Conservation (phyloP, 2,329 filamentous ascomycete species). For the Juglanconis oblonga region DNA sequence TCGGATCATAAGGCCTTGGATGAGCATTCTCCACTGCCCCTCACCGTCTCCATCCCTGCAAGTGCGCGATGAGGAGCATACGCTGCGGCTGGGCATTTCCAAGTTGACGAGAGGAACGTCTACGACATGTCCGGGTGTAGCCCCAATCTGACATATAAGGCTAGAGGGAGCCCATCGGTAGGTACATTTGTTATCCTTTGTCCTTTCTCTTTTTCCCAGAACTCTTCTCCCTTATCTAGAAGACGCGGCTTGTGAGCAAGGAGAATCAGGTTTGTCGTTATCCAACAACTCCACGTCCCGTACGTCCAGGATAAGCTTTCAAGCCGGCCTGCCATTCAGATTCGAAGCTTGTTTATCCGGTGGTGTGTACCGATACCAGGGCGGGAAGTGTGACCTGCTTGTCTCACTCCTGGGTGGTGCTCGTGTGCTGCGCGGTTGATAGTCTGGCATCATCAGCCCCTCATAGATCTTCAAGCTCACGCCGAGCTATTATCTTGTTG, state of each 20-base stretch:
- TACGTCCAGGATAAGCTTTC: neutral
- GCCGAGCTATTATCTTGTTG: conserved; percentile 1
- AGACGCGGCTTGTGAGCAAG: neutral
- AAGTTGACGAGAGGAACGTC: neutral
- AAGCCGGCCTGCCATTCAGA: neutral
- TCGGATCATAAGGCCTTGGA: neutral
- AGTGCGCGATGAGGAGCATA: neutral
- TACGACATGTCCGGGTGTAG: neutral
- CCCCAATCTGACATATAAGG: neutral
- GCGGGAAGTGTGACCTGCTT: conserved; percentile 9
- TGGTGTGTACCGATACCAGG: neutral
- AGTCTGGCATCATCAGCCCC: conserved; percentile 3
- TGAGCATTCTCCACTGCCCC: neutral
- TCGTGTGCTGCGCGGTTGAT: conserved; percentile 18
- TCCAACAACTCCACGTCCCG: neutral
- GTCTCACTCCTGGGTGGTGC: conserved; percentile 12
- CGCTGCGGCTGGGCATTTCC: neutral
- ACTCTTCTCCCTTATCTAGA: neutral
- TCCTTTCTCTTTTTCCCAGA: neutral
- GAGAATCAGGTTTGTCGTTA: neutral
- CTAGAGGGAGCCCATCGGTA: neutral
- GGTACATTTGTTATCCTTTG: neutral
- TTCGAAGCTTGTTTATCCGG: neutral
- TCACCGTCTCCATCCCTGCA: neutral
- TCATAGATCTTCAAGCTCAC: neutral